phyloP scores from a whole-genome alignment of 2,329 filamentous ascomycete species.

The Beauveria pseudobassiana region DNA sequence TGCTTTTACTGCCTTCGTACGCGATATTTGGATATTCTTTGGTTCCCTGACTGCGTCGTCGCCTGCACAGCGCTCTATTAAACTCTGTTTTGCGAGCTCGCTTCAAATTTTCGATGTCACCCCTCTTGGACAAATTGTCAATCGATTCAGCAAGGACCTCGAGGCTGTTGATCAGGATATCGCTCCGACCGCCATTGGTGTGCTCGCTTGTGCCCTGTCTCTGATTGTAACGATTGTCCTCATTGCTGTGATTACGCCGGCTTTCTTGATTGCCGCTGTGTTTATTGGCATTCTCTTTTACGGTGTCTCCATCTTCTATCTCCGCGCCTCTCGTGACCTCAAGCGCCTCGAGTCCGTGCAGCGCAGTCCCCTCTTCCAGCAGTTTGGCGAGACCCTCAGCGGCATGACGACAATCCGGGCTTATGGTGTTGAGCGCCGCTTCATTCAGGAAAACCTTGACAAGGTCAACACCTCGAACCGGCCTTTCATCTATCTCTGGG shows the following conservation, averaged over 20 bases:
- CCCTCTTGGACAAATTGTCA: conserved; percentile 92
- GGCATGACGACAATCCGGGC: conserved; percentile 96
- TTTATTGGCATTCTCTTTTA: conserved; percentile 82
- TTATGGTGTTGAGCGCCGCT: conserved; percentile 88
- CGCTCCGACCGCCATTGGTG: conserved; percentile 77
- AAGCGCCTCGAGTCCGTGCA: conserved; percentile 94
- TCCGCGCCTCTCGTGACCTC: conserved; percentile 86
- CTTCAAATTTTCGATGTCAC: conserved; percentile 96
- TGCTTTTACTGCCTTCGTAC: conserved; percentile 70
- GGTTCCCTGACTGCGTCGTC: conserved; percentile 83
- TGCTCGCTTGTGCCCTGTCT: conserved; percentile 55
- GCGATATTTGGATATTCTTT: conserved; percentile 85
- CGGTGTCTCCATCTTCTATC: conserved; percentile 77
- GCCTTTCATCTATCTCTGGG: conserved; percentile 95
- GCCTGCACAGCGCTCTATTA: conserved; percentile 74
- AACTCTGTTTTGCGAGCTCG: conserved; percentile 75
- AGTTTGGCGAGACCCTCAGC: conserved; percentile 91
- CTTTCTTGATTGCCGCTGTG: conserved; percentile 76
- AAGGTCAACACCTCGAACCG: conserved; percentile 87
- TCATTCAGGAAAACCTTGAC: conserved; percentile 82
- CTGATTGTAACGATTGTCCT: conserved; percentile 80
- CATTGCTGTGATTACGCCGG: conserved; percentile 83
- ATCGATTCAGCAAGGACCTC: conserved; percentile 95
- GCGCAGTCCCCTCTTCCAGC: conserved; percentile 90
- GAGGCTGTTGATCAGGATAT: conserved; percentile 95